phyloP scores from a whole-genome alignment of 192 early-diverging fungal genomes.

The Haplosporangium gracile region DNA sequence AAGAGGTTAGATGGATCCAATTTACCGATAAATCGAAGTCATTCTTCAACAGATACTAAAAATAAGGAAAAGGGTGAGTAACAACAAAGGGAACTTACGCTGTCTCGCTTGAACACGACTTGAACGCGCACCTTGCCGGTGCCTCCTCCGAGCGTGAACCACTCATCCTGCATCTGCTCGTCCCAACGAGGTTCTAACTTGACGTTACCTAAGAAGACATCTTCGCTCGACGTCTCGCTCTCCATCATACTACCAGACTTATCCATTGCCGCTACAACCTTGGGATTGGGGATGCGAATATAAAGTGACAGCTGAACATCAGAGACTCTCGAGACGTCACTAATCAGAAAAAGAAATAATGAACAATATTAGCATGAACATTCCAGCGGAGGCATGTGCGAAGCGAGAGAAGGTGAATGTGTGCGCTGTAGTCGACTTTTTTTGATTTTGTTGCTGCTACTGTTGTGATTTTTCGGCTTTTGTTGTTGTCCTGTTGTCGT shows the following conservation, averaged over 20 bases:
- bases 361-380: neutral
- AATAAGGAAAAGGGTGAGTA: neutral
- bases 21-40: neutral
- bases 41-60: neutral
- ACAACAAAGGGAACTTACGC: constrained; percentile 51
- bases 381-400: neutral
- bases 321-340: constrained; percentile 73
- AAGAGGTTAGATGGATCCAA: neutral
- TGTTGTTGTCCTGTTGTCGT: neutral
- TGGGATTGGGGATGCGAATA: constrained; percentile 66
- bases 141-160: constrained; percentile 74
- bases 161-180: constrained; percentile 72
- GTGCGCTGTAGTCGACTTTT: neutral
- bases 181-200: constrained; percentile 69
- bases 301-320: constrained; percentile 74
- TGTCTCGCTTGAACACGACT: constrained; percentile 79
- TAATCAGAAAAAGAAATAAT: constrained; percentile 27
- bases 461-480: neutral
- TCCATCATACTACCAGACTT: constrained; percentile 56
- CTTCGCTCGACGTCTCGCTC: constrained; percentile 54
- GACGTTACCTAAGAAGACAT: constrained; percentile 69
- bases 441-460: neutral
- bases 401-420: neutral
- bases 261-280: constrained; percentile 51
- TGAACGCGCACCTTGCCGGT: constrained; percentile 82